phyloP scores from a whole-genome alignment of 2,329 filamentous ascomycete genomes.

The Colletotrichum sp. region DNA sequence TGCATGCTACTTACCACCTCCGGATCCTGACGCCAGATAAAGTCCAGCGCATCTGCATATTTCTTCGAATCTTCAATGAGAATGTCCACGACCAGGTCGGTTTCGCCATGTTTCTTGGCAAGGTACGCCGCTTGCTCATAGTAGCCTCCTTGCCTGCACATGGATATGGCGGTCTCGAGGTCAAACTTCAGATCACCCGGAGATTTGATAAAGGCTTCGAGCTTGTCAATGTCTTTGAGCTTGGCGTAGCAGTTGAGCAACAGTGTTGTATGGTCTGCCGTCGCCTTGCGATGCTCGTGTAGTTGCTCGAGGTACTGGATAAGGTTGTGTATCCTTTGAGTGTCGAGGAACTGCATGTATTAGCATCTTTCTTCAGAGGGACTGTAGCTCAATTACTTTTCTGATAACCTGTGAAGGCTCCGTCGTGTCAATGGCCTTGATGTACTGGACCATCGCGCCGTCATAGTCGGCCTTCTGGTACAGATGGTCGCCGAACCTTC shows the following conservation, averaged over 20 bases:
- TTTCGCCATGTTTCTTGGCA: constrained; percentile 91
- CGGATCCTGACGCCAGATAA: constrained; percentile 87
- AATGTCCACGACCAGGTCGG: constrained; percentile 93
- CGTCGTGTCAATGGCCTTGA: constrained; percentile 93
- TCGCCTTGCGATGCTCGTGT: constrained; percentile 91
- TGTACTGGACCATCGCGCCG: constrained; percentile 98
- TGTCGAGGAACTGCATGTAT: constrained; percentile 79
- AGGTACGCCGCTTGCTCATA: constrained; percentile 96
- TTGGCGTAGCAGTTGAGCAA: constrained; percentile 98
- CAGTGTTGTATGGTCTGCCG: constrained; percentile 92
- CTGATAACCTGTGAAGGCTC: constrained; percentile 96
- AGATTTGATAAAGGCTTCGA: constrained; percentile 96
- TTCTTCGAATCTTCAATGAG: constrained; percentile 94
- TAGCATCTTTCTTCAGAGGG: constrained; percentile 23
- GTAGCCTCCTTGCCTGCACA: constrained; percentile 97
- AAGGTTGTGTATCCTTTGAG: constrained; percentile 94
- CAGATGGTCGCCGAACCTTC: constrained; percentile 90
- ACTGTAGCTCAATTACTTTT: constrained; percentile 61
- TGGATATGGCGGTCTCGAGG: constrained; percentile 92
- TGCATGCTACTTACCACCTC: constrained; percentile 61
- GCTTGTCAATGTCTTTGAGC: constrained; percentile 93
- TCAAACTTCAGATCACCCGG: constrained; percentile 96
- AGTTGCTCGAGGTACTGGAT: constrained; percentile 97
- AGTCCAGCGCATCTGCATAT: constrained; percentile 86
- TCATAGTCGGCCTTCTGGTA: constrained; percentile 97